Evolutionary conservation across 306 rosid genomes (phyloP).

Genomic region (Prunus davidiana): DNA sequence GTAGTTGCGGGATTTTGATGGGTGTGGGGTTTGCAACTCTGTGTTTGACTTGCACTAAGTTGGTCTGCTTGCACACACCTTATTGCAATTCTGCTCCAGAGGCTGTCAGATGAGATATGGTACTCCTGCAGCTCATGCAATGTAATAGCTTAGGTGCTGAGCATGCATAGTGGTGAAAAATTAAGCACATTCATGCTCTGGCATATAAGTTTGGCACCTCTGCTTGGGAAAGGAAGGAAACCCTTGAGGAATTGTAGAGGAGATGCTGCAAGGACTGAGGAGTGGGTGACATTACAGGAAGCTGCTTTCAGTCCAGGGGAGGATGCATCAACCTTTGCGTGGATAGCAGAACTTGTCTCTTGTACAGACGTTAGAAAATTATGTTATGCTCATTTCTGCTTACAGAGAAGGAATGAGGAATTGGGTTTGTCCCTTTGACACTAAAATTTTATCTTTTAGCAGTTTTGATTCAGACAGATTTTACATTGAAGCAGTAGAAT

Average conservation of each 20-base stretch:
- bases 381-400: not conserved
- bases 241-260: not conserved
- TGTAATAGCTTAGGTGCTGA: constrained; percentile 2
- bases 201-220: not conserved
- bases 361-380: constrained; percentile 3
- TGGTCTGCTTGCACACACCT: constrained; percentile 98
- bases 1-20: constrained; percentile 63
- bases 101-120: constrained; percentile 67
- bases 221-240: constrained; percentile 1
- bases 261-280: not conserved
- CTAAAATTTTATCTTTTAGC: not conserved
- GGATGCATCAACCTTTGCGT: not conserved
- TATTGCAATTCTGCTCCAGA: constrained; percentile 99
- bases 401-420: not conserved
- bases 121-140: constrained; percentile 16
- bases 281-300: not conserved
- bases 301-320: not conserved
- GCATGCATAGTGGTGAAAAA: not conserved
- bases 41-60: constrained; percentile 84
- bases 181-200: not conserved
- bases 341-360: not conserved
- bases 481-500: not conserved
- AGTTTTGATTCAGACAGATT: not conserved
- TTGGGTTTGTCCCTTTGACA: not conserved
- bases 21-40: constrained; percentile 67